A percentile compares a stretch with the other conserved stretches of the same genome.
phyloP scores from a whole-genome alignment of 306 rosid species.

The Prunus mongolica region DNA sequence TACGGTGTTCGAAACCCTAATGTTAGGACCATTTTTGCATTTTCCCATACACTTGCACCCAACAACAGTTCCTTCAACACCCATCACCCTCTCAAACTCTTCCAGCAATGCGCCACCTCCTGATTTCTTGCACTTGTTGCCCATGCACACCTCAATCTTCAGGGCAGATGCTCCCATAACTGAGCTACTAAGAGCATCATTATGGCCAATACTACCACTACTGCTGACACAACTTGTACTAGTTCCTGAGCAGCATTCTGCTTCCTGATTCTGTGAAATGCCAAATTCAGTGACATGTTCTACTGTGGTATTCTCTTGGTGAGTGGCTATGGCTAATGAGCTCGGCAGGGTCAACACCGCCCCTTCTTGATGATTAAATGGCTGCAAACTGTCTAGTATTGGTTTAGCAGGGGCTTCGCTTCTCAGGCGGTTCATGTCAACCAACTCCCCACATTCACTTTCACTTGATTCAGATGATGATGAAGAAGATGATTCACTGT shows the following conservation, averaged over 20 bases:
- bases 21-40: constrained; percentile 85
- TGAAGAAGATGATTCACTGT: constrained; percentile 48
- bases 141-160: constrained; percentile 92
- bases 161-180: constrained; percentile 21
- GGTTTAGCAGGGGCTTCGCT: constrained; percentile 21
- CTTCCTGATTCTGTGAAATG: constrained; percentile 6
- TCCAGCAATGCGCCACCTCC: constrained; percentile 63
- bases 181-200: constrained; percentile 2
- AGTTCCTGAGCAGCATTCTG: constrained; percentile 23
- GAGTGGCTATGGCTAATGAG: constrained; percentile 10
- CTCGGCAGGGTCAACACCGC: constrained; percentile 11
- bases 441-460: constrained; percentile 46
- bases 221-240: constrained; percentile 11
- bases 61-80: constrained; percentile 60
- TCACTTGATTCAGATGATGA: constrained; percentile 77
- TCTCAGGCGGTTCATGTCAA: constrained; percentile 37
- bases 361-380: constrained; percentile 6
- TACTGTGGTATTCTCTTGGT: constrained; percentile 3
- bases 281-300: constrained; percentile 5
- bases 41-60: constrained; percentile 92
- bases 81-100: constrained; percentile 59
- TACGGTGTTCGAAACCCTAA: constrained; percentile 43
- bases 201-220: constrained; percentile 9
- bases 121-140: constrained; percentile 65
- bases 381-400: constrained; percentile 9